Evolutionary conservation across 192 early-diverging fungal species (phyloP), one percentile per base, ranked within the genome.

Genomic region (Pilobolus umbonatus): DNA sequence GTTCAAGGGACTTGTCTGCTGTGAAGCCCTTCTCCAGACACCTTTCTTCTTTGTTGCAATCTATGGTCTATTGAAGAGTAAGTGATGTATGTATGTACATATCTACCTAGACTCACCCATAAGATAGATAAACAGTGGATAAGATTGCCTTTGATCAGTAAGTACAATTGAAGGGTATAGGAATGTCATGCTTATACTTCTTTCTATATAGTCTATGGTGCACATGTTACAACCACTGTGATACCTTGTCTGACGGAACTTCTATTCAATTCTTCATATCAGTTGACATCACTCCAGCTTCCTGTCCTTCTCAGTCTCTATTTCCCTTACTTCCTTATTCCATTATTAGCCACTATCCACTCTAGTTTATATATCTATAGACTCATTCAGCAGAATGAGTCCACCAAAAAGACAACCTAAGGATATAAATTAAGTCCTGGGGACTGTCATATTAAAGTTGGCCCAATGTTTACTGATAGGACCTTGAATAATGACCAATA

Each of bases 171-270:
- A 2, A 38, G 22, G 1, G 5, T 47, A 47, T 24, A 26, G 40
- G 40, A 15, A 22, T 24, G 12, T 3, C 15, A 5, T 50, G 15
- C 11, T 8, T 11, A 24, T 14, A 30, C 4, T 29, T 19, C 5
- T 22, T 12, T 54, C 21, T 8, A 74, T 60, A 67, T 78, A 39
- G 62, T 85, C 32, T 92, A 92, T 64, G 72, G 82, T 2, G 73
- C 76, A 22, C 89, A 92, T 61, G 88, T 89, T 19, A 61, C 73
- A 22, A 92, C 89, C 6, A 88, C 88, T 3, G 77, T 88, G 52
- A 35, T 80, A 14, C 79, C 83, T 1, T 72, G 77, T 24, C 69
- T 92, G 5, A 61, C 71, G n/a, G 80, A 76, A 25, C 52, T 88
- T 24, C 48, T 69, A 9, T 59, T 83, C 31, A 78, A 75, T 58